These are phyloP conservation scores for Fraxinus anomala DNA, from an alignment of 257 asterid genomes.

Conservation along the genomic window DNA sequence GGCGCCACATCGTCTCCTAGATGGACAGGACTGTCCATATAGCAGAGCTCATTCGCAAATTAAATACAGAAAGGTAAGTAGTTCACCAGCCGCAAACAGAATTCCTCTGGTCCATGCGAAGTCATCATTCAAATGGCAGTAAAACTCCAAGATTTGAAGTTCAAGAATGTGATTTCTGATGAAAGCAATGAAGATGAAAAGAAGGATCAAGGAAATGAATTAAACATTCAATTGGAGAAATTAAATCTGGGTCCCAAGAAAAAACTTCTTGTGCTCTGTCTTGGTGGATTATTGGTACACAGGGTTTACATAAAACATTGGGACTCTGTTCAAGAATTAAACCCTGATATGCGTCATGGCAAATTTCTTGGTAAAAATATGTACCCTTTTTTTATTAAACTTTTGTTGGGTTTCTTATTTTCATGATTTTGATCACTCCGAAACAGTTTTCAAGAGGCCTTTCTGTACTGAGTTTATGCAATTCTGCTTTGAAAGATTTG, in stretches of 20 bases:
- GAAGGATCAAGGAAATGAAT: background rate
- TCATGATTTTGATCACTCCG: background rate
- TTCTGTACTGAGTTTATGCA: constrained; percentile 55
- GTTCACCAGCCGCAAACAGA: background rate
- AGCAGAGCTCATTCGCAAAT: background rate
- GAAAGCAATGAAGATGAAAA: background rate
- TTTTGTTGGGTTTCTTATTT: background rate
- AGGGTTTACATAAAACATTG: constrained; percentile 34
- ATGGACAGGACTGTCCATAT: too few relatives aligned
- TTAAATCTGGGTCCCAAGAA: constrained; percentile 54
- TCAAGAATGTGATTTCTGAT: constrained; percentile 23
- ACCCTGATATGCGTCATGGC: constrained; percentile 42
- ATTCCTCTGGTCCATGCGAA: background rate
- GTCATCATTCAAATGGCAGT: constrained; percentile 25
- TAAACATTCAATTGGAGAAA: constrained; percentile 45
- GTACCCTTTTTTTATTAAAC: background rate
- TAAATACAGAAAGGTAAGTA: too few relatives aligned
- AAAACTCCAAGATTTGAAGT: constrained; percentile 29
- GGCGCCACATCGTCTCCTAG: too few relatives aligned
- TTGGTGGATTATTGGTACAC: constrained; percentile 53
- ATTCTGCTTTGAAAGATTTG: constrained; percentile 60
- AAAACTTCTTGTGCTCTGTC: constrained; percentile 58
- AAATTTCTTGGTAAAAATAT: constrained; percentile 38
- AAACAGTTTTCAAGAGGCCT: constrained; percentile 59
- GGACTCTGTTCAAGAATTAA: constrained; percentile 29